Evolutionary conservation across 768 basidiomycete genomes (phyloP), one percentile per base, ranked within the genome.

Genomic region (Panaeolus papilionaceus): DNA sequence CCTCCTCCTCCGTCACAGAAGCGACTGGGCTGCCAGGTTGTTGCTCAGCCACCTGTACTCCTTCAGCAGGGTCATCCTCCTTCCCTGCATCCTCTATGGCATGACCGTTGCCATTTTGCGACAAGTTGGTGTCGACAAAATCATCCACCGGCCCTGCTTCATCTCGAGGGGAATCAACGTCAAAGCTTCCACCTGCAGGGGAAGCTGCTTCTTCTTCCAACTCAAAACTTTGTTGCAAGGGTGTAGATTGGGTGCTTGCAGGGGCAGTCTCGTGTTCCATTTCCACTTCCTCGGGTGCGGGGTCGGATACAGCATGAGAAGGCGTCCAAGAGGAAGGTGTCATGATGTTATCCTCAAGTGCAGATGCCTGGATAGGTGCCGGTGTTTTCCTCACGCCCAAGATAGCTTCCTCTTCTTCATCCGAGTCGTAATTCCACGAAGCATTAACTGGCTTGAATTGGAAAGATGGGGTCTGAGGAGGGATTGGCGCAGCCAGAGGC

Each of bases 21-120:
- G 26, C 54, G 33, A 37, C 33, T 12, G 47, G 47, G 8, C n/a
- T 49, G 20, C 1, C n/a, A 49, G 47, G 20, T 2, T 26, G 20
- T 9, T n/a, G 20, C 16, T 12, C 47, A 49, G 14, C 26, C 8
- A 28, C 1, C 6, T 58, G 2, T n/a, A 33, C 4, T 11, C 26
- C 26, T 37, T 37, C 47, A 33, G 37, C 33, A 45, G 47, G 54
- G 26, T 58, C 20, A 23, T 54, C 40, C 12, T 66, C 54, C 11
- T 64, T 28, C 51, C 38, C 14, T 61, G 47, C 45, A 5, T 61
- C 51, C 38, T 18, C 42, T 16, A 20, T 39, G 11, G 47, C 38
- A 42, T 64, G 20, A 12, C 63, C 64, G 18, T 64, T 49, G 23
- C 38, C 64, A 54, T 62, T 66, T 61, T 38, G 62, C 62, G 33